A percentile compares a stretch with the other conserved stretches of the same genome.
phyloP scores from a whole-genome alignment of 768 basidiomycete species.

The Lentinula guzmanii region DNA sequence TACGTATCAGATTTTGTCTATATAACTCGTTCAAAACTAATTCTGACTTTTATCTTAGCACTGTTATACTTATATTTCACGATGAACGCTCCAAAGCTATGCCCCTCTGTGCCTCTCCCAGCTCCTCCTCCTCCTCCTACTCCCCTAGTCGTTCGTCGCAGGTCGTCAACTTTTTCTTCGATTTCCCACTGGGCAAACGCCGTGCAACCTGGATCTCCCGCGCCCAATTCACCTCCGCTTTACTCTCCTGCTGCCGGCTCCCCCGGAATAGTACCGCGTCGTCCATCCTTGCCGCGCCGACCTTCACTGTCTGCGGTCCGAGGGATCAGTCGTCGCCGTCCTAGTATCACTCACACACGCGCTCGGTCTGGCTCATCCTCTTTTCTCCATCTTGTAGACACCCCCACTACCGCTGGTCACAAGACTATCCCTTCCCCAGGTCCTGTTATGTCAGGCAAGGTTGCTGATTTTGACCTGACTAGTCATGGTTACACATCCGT shows the following conservation, averaged over 20 bases:
- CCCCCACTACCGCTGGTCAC: slow-evolving; percentile 28
- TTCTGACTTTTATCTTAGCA: not conserved
- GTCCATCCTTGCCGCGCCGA: slow-evolving; percentile 15
- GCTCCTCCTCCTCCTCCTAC: not conserved
- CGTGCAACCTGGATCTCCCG: slow-evolving; percentile 29
- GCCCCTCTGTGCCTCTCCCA: not conserved
- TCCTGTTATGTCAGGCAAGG: slow-evolving; percentile 8
- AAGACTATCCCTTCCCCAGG: slow-evolving; percentile 19
- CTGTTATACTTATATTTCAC: not conserved
- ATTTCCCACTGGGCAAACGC: slow-evolving; percentile 36
- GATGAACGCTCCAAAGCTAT: slow-evolving; percentile 4
- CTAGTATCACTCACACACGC: slow-evolving; percentile 12
- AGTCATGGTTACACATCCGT: slow-evolving; percentile 35
- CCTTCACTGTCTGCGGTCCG: slow-evolving; percentile 16
- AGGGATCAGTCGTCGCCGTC: not conserved
- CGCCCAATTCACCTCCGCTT: slow-evolving; percentile 7
- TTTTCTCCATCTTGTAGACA: slow-evolving; percentile 15
- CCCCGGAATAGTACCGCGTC: not conserved
- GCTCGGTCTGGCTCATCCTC: slow-evolving; percentile 16
- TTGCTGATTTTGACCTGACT: slow-evolving; percentile 31
- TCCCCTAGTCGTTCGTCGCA: not conserved
- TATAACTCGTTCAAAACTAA: not conserved
- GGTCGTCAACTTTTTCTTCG: slow-evolving; percentile 14
- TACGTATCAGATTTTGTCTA: not conserved
- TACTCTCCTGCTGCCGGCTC: slow-evolving; percentile 12